Evolutionary conservation across 257 asterid genomes (phyloP).

Genomic region (Coffea canephora): DNA sequence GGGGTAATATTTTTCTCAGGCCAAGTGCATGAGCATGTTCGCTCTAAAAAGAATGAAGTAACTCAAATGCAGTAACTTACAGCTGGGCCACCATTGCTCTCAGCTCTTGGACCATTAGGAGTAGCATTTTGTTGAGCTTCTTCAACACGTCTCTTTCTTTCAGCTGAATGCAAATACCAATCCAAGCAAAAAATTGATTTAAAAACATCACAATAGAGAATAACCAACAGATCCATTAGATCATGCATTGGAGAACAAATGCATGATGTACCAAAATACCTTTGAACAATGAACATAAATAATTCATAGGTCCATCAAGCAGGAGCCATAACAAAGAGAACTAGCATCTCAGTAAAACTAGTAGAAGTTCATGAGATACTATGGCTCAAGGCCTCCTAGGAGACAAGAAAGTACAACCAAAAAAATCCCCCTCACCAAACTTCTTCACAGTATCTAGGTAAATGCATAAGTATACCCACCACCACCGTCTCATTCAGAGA

Average conservation of each 20-base stretch:
- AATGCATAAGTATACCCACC: neutral
- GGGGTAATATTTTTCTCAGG: neutral
- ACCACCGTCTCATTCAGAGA: neutral
- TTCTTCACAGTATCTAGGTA: neutral
- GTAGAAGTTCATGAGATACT: neutral
- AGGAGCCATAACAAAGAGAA: neutral
- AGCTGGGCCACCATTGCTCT: constrained; percentile 72
- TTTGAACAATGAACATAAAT: neutral
- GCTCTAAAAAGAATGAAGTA: neutral
- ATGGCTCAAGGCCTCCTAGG: neutral
- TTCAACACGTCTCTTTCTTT: constrained; percentile 62
- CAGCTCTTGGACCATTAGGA: constrained; percentile 68
- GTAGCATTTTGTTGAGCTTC: constrained; percentile 59
- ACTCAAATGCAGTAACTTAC: constrained; percentile 53
- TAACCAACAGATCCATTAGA: neutral
- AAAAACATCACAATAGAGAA: neutral
- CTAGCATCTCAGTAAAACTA: neutral
- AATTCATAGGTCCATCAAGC: neutral
- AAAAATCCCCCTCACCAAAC: neutral
- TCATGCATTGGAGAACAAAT: neutral
- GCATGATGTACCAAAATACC: neutral
- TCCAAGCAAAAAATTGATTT: neutral
- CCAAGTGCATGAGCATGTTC: neutral
- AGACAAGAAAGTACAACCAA: neutral
- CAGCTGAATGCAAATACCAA: constrained; percentile 42